Percentiles rank a stretch among this genome's conserved stretches.
phyloP scores from a whole-genome alignment of 352 stramenopile species.

The Blastocystis sp. region DNA sequence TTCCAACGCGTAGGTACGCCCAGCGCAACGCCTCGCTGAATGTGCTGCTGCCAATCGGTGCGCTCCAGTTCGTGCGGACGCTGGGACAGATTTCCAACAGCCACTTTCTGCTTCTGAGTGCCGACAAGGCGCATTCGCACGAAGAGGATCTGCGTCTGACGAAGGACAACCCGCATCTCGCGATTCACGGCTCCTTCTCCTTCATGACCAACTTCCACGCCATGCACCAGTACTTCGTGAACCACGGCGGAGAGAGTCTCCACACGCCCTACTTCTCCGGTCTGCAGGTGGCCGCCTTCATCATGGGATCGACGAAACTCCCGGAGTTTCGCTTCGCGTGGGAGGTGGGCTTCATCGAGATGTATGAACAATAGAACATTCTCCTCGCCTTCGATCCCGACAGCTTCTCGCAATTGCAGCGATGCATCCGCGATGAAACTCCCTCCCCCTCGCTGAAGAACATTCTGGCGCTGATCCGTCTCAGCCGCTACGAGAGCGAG shows the following conservation, averaged over 20 bases:
- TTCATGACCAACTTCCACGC: slow-evolving; percentile 71
- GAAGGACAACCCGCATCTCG: slow-evolving; percentile 66
- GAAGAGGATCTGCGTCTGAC: slow-evolving; percentile 64
- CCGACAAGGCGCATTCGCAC: slow-evolving; percentile 69
- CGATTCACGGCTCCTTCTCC: slow-evolving; percentile 70
- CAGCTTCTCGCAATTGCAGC: slow-evolving; percentile 66
- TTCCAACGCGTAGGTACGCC: slow-evolving; percentile 15
- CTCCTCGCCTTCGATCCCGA: slow-evolving; percentile 67
- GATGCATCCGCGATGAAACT: slow-evolving; percentile 67
- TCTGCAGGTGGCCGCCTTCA: slow-evolving; percentile 51
- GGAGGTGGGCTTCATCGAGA: not conserved
- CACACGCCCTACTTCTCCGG: slow-evolving; percentile 70
- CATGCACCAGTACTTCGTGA: slow-evolving; percentile 38
- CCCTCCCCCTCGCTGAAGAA: slow-evolving; percentile 67
- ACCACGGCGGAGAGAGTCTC: slow-evolving; percentile 11
- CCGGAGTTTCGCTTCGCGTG: slow-evolving; percentile 56
- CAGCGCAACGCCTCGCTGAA: slow-evolving; percentile 24
- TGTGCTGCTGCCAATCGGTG: slow-evolving; percentile 61
- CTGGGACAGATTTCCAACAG: slow-evolving; percentile 36
- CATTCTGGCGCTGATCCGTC: slow-evolving; percentile 63
- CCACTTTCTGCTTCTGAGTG: slow-evolving; percentile 61
- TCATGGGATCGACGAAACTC: not conserved
- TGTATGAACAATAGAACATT: slow-evolving; percentile 24
- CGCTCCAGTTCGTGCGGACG: slow-evolving; percentile 23
- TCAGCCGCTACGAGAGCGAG: slow-evolving; percentile 67